phyloP scores from a whole-genome alignment of 2,329 filamentous ascomycete genomes.

The Aspergillus sp. region DNA sequence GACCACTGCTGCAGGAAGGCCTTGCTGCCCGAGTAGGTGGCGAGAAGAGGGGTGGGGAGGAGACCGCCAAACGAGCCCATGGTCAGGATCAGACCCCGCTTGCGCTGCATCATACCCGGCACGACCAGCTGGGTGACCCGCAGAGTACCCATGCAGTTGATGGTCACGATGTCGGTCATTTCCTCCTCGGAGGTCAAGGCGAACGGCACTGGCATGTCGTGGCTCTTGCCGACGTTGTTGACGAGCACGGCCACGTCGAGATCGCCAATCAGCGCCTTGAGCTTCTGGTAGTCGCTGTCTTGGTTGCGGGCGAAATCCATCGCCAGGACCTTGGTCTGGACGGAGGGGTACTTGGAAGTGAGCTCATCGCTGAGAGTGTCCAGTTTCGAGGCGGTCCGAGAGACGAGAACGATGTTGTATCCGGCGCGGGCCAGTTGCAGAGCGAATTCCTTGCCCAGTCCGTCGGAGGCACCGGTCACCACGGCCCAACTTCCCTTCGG shows the following conservation, averaged over 20 bases:
- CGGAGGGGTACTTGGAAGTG: conserved; percentile 61
- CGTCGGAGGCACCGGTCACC: conserved; percentile 92
- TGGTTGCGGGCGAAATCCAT: conserved; percentile 89
- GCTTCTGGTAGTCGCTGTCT: conserved; percentile 73
- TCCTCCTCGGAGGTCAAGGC: conserved; percentile 74
- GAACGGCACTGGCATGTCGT: conserved; percentile 90
- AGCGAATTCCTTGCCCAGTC: conserved; percentile 94
- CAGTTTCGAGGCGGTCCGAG: conserved; percentile 92
- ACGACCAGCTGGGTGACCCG: conserved; percentile 82
- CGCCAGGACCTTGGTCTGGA: conserved; percentile 74
- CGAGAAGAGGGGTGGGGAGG: conserved; percentile 85
- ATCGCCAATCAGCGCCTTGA: conserved; percentile 66
- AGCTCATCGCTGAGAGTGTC: conserved; percentile 74
- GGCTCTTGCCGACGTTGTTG: conserved; percentile 96
- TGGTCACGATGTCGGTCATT: conserved; percentile 84
- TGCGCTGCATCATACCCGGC: conserved; percentile 79
- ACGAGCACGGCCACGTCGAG: conserved; percentile 84
- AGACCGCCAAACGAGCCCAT: conserved; percentile 97
- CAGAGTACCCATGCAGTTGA: conserved; percentile 91
- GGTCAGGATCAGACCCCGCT: conserved; percentile 85
- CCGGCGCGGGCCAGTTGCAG: conserved; percentile 84
- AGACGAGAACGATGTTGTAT: conserved; percentile 93
- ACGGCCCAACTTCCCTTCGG: conserved; percentile 91
- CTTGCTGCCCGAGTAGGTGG: conserved; percentile 96
- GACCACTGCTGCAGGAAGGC: conserved; percentile 98